Evolutionary conservation across 176 grass and related monocot genomes (phyloP), one percentile per base, ranked within the genome.

Genomic region (Typha latifolia): DNA sequence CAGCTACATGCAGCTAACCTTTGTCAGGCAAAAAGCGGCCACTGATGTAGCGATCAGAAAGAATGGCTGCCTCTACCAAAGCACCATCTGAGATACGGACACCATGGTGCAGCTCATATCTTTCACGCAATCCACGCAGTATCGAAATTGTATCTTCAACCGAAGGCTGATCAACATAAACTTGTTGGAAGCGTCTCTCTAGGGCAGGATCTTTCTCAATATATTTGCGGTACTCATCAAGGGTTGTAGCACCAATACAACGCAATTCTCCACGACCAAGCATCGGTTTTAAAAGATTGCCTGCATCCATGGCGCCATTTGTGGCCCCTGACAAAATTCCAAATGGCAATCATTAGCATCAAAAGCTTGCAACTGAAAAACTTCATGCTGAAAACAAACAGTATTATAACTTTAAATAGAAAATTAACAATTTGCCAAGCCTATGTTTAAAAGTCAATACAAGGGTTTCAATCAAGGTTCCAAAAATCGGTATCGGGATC

Each of bases 201-300:
- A 99, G 80, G 34, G 94, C 94, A 68, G 94, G 94, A 70, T 99
- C 89, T 81, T 99, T 99, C 84, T 99, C 94, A 70, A 99, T 93
- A 75, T 99, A 99, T 80, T 93, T 99, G 4, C 94, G 85, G 74
- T 99, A 93, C 62, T 99, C 94, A 69, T 99, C 94, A 63, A 99
- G 85, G 14, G 94, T 99, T 62, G 94, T 99, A 48, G 94, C 94
- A 72, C 89, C 94, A 71, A 99, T 99, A 72, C 94, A 99, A 18
- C 81, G 89, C 61, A 99, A 73, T 47, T 99, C 94, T 69, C 94
- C 94, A 72, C 94, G 90, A 68, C 94, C 94, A 47, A 99, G 89
- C 89, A 99, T 99, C 53, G 94, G 94, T 79, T 99, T 99, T 7
- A 99, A 64, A 68, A 99, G 83, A 80, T 99, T 99, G 51, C 94